Percentiles rank a stretch among this genome's conserved stretches.
These are phyloP conservation scores for Podila horticola DNA, from an alignment of 192 early-diverging fungal species.

Conservation along the genomic window DNA sequence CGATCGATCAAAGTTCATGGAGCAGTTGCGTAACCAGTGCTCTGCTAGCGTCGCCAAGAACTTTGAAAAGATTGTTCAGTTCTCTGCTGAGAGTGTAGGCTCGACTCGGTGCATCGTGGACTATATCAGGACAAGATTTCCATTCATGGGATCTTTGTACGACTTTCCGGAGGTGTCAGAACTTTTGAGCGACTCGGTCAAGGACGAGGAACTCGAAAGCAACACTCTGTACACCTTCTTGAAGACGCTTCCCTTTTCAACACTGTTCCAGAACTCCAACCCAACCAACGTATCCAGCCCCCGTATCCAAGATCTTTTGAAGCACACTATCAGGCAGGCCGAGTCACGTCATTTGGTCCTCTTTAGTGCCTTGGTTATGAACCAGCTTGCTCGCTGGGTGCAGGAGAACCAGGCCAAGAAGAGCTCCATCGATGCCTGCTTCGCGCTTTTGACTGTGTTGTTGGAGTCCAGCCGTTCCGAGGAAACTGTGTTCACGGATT, in stretches of 20 bases:
- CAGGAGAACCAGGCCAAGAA: not conserved
- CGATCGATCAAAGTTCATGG: conserved; percentile 15
- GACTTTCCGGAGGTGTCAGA: conserved; percentile 11
- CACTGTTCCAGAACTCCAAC: conserved; percentile 31
- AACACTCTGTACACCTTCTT: conserved; percentile 7
- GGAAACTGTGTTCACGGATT: conserved; percentile 13
- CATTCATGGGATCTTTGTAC: conserved; percentile 55
- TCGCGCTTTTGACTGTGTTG: conserved; percentile 15
- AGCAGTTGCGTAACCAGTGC: conserved; percentile 10
- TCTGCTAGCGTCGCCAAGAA: conserved; percentile 31
- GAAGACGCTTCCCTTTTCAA: conserved; percentile 25
- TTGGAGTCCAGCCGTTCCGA: conserved; percentile 5
- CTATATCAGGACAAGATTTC: conserved; percentile 52
- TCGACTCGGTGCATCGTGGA: conserved; percentile 44
- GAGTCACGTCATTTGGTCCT: conserved; percentile 11
- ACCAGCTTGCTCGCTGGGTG: conserved; percentile 23
- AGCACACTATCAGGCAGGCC: not conserved
- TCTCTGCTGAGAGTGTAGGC: conserved; percentile 10
- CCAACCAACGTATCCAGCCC: conserved; percentile 8
- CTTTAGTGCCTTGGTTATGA: conserved; percentile 15
- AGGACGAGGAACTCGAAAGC: conserved; percentile 1
- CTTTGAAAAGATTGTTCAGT: conserved; percentile 24
- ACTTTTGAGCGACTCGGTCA: not conserved
- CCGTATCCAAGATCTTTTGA: conserved; percentile 9
- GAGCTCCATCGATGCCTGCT: conserved; percentile 10